phyloP scores from a whole-genome alignment of 2,329 filamentous ascomycete genomes.

The Hypoxylon sp. region DNA sequence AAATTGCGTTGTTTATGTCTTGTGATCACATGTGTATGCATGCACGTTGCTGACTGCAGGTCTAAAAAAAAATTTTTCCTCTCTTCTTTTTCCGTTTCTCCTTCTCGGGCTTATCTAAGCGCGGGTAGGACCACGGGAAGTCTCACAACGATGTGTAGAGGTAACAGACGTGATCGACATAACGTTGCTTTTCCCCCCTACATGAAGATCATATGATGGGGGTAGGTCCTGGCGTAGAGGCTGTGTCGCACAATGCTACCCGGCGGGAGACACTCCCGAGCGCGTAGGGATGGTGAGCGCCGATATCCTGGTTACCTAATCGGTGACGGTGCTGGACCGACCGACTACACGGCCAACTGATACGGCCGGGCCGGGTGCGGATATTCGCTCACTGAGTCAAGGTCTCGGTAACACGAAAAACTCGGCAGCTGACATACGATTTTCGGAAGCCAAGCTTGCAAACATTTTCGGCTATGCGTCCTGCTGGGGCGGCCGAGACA shows the following conservation, averaged over 20 bases:
- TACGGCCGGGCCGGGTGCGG: conserved; percentile 20
- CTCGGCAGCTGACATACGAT: conserved; percentile 12
- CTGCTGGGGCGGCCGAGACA: background rate
- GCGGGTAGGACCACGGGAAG: conserved; percentile 11
- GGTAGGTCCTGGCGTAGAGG: conserved; percentile 2
- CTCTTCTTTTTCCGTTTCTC: background rate
- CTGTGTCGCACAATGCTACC: conserved; percentile 22
- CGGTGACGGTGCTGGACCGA: conserved; percentile 27
- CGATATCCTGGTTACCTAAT: conserved; percentile 14
- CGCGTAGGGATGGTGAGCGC: conserved; percentile 7
- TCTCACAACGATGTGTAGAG: conserved; percentile 3
- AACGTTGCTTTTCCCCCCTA: conserved; percentile 1
- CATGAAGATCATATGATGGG: conserved; percentile 23
- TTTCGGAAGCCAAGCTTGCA: conserved; percentile 1
- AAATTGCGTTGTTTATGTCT: conserved; percentile 39
- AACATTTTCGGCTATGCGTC: background rate
- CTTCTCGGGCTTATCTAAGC: conserved; percentile 42
- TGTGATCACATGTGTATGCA: conserved; percentile 45
- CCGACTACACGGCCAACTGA: conserved; percentile 2
- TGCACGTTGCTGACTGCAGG: conserved; percentile 45
- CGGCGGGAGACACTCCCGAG: conserved; percentile 13
- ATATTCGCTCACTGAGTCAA: conserved; percentile 4
- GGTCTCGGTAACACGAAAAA: conserved; percentile 10
- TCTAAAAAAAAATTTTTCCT: conserved; percentile 17
- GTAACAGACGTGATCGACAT: conserved; percentile 23